Percentiles rank a stretch among this genome's conserved stretches.
Evolutionary conservation across 2,329 filamentous ascomycete genomes (phyloP).

Genomic region (Aspergillus carbonarius): DNA sequence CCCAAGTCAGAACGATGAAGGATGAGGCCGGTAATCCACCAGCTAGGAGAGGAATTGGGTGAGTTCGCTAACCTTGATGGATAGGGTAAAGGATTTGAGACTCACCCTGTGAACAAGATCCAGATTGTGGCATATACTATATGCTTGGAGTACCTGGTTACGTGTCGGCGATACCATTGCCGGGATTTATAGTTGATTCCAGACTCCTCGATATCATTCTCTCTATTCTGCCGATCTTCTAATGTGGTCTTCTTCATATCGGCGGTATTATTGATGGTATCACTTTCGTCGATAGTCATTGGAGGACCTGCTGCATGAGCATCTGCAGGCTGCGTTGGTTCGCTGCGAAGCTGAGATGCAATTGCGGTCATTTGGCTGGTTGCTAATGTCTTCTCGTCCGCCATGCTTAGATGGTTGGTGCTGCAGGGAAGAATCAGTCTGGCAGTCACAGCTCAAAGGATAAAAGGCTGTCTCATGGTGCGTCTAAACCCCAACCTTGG

Average conservation of each 20-base stretch:
- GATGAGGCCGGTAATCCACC: slow-evolving; percentile 76
- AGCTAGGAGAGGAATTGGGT: slow-evolving; percentile 44
- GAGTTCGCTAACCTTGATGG: background rate
- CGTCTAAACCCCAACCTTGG: background rate
- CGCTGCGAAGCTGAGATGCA: background rate
- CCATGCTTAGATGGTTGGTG: background rate
- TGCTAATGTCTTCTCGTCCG: background rate
- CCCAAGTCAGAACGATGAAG: slow-evolving; percentile 71
- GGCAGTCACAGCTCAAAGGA: background rate
- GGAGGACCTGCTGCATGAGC: background rate
- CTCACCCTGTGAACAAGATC: slow-evolving; percentile 56
- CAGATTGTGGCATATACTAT: slow-evolving; percentile 50
- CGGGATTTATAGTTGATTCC: slow-evolving; percentile 33
- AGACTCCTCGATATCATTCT: slow-evolving; percentile 40
- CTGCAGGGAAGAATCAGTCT: background rate
- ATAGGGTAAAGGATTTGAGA: slow-evolving; percentile 11
- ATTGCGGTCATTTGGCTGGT: background rate
- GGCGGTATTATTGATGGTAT: background rate
- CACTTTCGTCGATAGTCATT: background rate
- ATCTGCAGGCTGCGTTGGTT: background rate
- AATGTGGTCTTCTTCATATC: background rate
- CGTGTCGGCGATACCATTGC: slow-evolving; percentile 26
- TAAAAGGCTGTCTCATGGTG: background rate
- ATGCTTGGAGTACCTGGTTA: slow-evolving; percentile 25
- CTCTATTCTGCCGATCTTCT: slow-evolving; percentile 2